phyloP scores from a whole-genome alignment of 2,329 filamentous ascomycete species.

The Microsporum audouinii region DNA sequence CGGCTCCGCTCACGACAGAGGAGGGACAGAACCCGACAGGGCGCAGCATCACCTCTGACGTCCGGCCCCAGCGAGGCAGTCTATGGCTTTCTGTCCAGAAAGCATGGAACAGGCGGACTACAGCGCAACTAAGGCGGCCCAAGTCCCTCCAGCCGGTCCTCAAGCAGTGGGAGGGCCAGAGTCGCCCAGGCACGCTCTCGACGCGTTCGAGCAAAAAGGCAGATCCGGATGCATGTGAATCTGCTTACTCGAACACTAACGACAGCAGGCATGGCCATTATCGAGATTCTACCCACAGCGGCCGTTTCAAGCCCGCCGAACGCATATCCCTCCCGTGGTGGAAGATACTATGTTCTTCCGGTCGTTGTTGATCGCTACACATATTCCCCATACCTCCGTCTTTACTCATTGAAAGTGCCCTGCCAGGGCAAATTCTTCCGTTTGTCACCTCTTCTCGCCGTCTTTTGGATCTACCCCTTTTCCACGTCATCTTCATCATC shows the following conservation, averaged over 20 bases:
- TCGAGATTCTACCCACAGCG: neutral
- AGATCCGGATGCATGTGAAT: neutral
- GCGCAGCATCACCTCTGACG: neutral
- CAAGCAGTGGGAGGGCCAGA: neutral
- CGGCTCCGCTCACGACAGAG: conserved; percentile 15
- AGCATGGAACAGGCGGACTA: conserved; percentile 7
- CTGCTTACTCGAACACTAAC: neutral
- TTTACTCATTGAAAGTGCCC: neutral
- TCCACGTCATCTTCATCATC: too few relatives aligned
- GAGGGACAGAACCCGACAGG: conserved; percentile 5
- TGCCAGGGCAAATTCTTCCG: too few relatives aligned
- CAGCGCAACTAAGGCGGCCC: neutral
- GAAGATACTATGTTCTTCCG: neutral
- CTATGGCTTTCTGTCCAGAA: conserved; percentile 11
- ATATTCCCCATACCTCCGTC: neutral
- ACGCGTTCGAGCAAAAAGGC: neutral
- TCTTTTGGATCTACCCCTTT: too few relatives aligned
- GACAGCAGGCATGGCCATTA: neutral
- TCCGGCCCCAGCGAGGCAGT: neutral
- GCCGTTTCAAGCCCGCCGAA: neutral
- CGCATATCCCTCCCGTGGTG: neutral
- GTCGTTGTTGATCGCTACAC: neutral
- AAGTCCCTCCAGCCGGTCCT: neutral
- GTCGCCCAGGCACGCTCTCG: neutral
- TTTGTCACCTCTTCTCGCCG: too few relatives aligned